Conservation (phyloP, 2,329 filamentous ascomycete genomes). For the Boeremia exigua region DNA sequence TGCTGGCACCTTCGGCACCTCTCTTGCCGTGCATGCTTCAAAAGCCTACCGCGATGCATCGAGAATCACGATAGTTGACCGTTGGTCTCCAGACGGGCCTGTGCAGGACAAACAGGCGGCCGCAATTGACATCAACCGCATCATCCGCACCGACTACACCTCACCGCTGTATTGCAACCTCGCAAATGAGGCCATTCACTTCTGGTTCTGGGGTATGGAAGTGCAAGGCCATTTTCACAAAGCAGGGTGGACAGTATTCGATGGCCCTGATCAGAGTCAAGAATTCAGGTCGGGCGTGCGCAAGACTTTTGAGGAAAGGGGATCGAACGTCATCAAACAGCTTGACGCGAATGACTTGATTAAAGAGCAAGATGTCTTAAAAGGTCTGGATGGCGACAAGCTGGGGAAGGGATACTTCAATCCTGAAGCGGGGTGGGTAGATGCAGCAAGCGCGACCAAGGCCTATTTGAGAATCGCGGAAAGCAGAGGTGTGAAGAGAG, state of each 20-base stretch:
- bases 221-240: conserved; percentile 58
- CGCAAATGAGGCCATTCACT: conserved; percentile 48
- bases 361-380: conserved; percentile 50
- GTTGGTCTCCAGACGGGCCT: conserved; percentile 27
- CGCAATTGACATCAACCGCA: conserved; percentile 67
- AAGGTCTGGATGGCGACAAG: conserved; percentile 29
- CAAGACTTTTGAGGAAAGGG: conserved; percentile 57
- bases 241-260: conserved; percentile 65
- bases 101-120: conserved; percentile 60
- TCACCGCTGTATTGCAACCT: conserved; percentile 63
- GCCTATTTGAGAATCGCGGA: conserved; percentile 54
- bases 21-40: conserved; percentile 69
- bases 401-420: conserved; percentile 56
- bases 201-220: conserved; percentile 49
- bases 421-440: conserved; percentile 60
- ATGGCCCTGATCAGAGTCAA: conserved; percentile 51
- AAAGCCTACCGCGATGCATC: conserved; percentile 55
- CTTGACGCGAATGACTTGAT: conserved; percentile 45
- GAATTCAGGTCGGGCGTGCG: conserved; percentile 60
- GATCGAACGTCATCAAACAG: conserved; percentile 49
- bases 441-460: conserved; percentile 56
- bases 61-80: conserved; percentile 39
- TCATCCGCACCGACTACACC: conserved; percentile 65
- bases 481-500: conserved; percentile 53
- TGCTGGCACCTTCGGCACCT: conserved; percentile 69